Evolutionary conservation across 2,329 filamentous ascomycete species (phyloP), one percentile per base, ranked within the genome.

Genomic region (Aspergillus glaucus): DNA sequence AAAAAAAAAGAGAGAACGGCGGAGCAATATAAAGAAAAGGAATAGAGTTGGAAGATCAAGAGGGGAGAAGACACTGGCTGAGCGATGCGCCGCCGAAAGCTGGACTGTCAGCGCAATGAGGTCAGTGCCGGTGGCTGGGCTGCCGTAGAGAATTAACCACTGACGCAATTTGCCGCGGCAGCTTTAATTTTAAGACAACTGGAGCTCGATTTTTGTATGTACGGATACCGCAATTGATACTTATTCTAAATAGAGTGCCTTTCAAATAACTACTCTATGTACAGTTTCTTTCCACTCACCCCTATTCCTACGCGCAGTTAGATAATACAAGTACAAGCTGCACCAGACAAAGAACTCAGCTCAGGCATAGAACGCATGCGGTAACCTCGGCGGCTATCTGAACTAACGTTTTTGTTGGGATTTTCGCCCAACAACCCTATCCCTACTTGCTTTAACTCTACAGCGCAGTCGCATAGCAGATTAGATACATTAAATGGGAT

Each of bases 321-420:
- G 26, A 30, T 30, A 12, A 6, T 22, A 22, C 22, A 22, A 22
- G 4, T 22, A 22, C 22, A 22, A 22, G 22, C 26, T 30, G 26
- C 26, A 30, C 10, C 10, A 36, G 6, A n/a, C 34, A 36, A n/a
- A 36, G 34, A n/a, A 15, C 32, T 36, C 3, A 9, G 28, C 30
- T 34, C 34, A 36, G 14, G 14, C 14, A n/a, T n/a, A 36, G n/a
- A 40, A 40, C 17, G 17, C 15, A 40, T 19, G 37, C 37, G 37
- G 46, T 46, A 44, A 50, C 56, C 57, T 58, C 55, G 54, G 41
- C 51, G 53, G 37, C 48, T 52, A 28, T 6, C 49, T 53, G 28
- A 41, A 24, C 41, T 36, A 36, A n/a, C 12, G 10, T 62, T 58
- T 58, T 52, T 59, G 61, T 64, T 64, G 62, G 58, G 60, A 52